These are phyloP conservation scores for Leccinum ochraceum DNA, from an alignment of 768 basidiomycete species.

Conservation along the genomic window DNA sequence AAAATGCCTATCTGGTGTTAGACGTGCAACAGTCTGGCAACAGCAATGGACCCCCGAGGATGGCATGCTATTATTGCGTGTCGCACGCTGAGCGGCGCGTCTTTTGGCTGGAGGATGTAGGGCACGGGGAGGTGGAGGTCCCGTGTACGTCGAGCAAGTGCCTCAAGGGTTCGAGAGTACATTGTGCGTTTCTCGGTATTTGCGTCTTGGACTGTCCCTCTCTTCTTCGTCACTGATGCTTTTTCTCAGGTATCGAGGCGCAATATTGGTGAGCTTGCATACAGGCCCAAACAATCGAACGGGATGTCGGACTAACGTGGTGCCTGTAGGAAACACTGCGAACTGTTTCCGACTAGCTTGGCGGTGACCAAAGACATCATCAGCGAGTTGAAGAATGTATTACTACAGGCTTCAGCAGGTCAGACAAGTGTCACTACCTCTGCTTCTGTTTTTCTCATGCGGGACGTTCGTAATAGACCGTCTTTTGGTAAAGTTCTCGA, in stretches of 20 bases:
- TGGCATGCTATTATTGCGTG: constrained; percentile 27
- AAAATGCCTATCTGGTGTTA: constrained; percentile 22
- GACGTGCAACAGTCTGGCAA: constrained; percentile 5
- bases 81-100: constrained; percentile 30
- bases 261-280: constrained; percentile 30
- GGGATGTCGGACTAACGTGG: neutral
- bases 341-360: constrained; percentile 30
- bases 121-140: constrained; percentile 20
- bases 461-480: constrained; percentile 22
- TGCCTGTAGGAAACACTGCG: constrained; percentile 31
- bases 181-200: constrained; percentile 23
- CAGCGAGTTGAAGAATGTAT: constrained; percentile 20
- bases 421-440: neutral
- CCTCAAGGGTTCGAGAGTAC: constrained; percentile 9
- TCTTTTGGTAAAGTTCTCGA: constrained; percentile 34
- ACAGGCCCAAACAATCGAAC: neutral
- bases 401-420: constrained; percentile 35
- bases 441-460: neutral
- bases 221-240: neutral
- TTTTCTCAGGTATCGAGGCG: constrained; percentile 27
- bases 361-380: constrained; percentile 20
- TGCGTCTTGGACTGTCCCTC: neutral
- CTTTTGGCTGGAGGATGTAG: constrained; percentile 32
- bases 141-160: constrained; percentile 28
- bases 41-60: neutral